Conservation (phyloP, 169 alveolate species). For the Plasmodium reichenowi region DNA sequence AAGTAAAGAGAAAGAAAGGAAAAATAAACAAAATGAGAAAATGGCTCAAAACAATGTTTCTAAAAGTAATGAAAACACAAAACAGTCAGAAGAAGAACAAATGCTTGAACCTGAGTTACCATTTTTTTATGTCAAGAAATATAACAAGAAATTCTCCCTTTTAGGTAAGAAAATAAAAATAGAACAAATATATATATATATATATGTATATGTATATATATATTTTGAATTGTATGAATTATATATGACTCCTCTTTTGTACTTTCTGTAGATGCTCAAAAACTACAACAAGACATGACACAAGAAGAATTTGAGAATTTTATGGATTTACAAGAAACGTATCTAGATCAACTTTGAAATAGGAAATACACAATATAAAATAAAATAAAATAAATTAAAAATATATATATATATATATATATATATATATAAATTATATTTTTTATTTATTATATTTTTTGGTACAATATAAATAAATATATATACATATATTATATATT, state of each 20-base stretch:
- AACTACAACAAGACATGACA: conserved; percentile 70
- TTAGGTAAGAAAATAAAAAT: conserved; percentile 14
- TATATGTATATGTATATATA: too few species aligned
- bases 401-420: too few species aligned
- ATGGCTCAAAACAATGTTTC: not conserved
- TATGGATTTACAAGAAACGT: conserved; percentile 53
- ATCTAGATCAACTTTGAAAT: conserved; percentile 31
- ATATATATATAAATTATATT: too few species aligned
- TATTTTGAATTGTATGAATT: not conserved
- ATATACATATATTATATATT: too few species aligned
- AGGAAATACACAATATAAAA: not conserved
- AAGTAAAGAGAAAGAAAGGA: conserved; percentile 22
- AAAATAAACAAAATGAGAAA: not conserved
- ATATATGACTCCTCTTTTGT: conserved; percentile 7
- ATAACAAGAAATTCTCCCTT: conserved; percentile 26
- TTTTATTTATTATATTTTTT: too few species aligned
- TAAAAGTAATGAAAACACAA: not conserved
- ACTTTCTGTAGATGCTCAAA: conserved; percentile 48
- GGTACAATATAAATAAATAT: too few species aligned
- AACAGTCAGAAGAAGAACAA: not conserved
- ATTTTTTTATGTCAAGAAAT: conserved; percentile 79
- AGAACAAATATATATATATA: too few species aligned
- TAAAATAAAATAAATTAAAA: too few species aligned
- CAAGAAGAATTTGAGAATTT: conserved; percentile 62
- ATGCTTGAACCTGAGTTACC: conserved; percentile 78